phyloP scores from a whole-genome alignment of 352 stramenopile genomes.

The Phytopythium cucurbitacearum region DNA sequence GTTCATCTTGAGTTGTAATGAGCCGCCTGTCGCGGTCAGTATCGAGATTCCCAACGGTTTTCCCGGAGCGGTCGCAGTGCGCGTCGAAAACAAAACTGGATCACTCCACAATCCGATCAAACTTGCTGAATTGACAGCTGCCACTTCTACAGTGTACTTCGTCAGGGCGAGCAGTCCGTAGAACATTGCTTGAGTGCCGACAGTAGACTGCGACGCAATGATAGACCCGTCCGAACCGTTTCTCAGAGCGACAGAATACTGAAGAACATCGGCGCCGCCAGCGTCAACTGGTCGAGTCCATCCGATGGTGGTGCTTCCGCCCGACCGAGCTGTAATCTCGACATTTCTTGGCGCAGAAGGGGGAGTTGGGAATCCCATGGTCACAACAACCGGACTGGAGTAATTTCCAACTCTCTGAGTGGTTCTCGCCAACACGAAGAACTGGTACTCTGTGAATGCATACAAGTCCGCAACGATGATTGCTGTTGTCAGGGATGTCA shows the following conservation, averaged over 20 bases:
- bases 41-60: conserved; percentile 25
- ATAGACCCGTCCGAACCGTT: background rate
- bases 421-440: conserved; percentile 29
- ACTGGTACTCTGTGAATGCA: conserved; percentile 22
- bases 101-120: conserved; percentile 18
- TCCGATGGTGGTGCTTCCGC: conserved; percentile 35
- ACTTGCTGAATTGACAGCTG: conserved; percentile 29
- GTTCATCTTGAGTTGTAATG: conserved; percentile 30
- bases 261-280: conserved; percentile 27
- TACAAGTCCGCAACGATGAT: conserved; percentile 18
- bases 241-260: conserved; percentile 27
- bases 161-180: conserved; percentile 27
- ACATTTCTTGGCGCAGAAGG: conserved; percentile 20
- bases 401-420: conserved; percentile 10
- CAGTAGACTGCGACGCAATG: conserved; percentile 7
- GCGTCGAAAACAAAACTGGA: conserved; percentile 19
- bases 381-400: conserved; percentile 10
- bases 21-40: conserved; percentile 28
- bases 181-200: conserved; percentile 2
- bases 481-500: conserved; percentile 10
- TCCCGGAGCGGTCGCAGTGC: conserved; percentile 22
- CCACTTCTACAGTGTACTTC: conserved; percentile 24
- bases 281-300: conserved; percentile 39
- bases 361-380: conserved; percentile 19
- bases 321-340: conserved; percentile 23